Evolutionary conservation across 305 asterid genomes (phyloP).

Genomic region (Lippia alba): DNA sequence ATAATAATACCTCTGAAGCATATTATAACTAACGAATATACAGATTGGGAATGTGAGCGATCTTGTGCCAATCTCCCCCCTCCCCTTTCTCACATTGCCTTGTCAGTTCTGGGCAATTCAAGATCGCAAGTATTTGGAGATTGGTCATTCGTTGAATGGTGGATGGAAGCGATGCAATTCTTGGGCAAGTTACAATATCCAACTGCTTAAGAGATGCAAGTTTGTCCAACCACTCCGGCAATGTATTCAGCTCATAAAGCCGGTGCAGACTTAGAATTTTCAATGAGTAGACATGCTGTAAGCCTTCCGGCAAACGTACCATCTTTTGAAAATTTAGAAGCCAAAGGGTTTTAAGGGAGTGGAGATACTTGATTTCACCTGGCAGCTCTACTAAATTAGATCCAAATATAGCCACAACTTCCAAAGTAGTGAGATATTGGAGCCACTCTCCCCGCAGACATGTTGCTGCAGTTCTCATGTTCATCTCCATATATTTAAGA

Average conservation of each 20-base stretch:
- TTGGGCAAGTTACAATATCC: neutral
- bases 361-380: neutral
- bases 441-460: conserved; percentile 15
- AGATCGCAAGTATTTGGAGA: neutral
- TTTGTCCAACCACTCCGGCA: conserved; percentile 15
- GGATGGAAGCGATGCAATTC: conserved; percentile 26
- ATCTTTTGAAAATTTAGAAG: neutral
- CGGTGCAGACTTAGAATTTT: accelerated
- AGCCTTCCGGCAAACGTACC: conserved; percentile 12
- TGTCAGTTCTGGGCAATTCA: conserved; percentile 4
- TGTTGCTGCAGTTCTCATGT: neutral
- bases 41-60: conserved; percentile 31
- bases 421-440: neutral
- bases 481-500: neutral
- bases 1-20: neutral
- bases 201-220: conserved; percentile 9
- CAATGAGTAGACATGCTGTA: conserved; percentile 18
- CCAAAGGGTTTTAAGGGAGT: neutral
- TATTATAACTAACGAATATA: neutral
- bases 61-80: conserved; percentile 39
- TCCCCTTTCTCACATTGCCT: conserved; percentile 27
- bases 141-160: neutral
- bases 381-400: conserved; percentile 4
- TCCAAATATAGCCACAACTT: neutral
- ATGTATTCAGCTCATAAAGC: conserved; percentile 16